A percentile compares a stretch with the other conserved stretches of the same genome.
Evolutionary conservation across 1,284 basidiomycete genomes (phyloP).

Genomic region (Papiliotrema flavescens): DNA sequence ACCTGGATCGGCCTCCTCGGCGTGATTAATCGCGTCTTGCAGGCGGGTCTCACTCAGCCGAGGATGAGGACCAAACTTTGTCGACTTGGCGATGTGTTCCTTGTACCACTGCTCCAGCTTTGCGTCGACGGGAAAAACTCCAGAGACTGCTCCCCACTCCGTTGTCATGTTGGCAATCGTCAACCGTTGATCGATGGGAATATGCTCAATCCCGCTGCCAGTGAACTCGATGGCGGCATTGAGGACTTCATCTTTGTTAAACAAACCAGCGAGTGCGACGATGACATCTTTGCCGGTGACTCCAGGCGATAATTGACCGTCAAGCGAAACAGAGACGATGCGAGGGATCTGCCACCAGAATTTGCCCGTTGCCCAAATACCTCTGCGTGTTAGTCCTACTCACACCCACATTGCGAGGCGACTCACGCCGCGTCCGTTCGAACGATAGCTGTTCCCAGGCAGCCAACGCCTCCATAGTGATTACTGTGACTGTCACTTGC

Average conservation of each 20-base stretch:
- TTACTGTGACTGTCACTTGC: constrained; percentile 97
- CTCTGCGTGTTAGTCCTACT: constrained; percentile 43
- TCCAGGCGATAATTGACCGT: constrained; percentile 74
- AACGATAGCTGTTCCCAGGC: constrained; percentile 94
- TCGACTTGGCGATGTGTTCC: constrained; percentile 13
- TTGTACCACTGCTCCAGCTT: constrained; percentile 86
- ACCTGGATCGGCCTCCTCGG: constrained; percentile 67
- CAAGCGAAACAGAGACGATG: constrained; percentile 91
- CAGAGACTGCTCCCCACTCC: constrained; percentile 96
- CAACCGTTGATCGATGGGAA: constrained; percentile 86
- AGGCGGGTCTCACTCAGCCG: constrained; percentile 77
- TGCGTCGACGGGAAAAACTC: constrained; percentile 90
- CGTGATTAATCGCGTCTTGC: constrained; percentile 59
- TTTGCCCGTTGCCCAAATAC: constrained; percentile 97
- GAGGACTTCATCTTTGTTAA: constrained; percentile 95
- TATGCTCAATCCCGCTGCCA: constrained; percentile 78
- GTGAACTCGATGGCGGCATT: constrained; percentile 98
- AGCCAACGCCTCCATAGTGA: constrained; percentile 93
- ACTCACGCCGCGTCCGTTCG: constrained; percentile 58
- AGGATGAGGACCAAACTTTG: constrained; percentile 61
- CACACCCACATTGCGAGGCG: not conserved
- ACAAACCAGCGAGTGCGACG: constrained; percentile 91
- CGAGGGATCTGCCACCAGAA: constrained; percentile 99
- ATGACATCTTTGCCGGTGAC: constrained; percentile 99
- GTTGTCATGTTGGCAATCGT: constrained; percentile 99